Base-by-base conservation (phyloP, 1,284 basidiomycete species). In the Trichosporon coremiiforme region DNA sequence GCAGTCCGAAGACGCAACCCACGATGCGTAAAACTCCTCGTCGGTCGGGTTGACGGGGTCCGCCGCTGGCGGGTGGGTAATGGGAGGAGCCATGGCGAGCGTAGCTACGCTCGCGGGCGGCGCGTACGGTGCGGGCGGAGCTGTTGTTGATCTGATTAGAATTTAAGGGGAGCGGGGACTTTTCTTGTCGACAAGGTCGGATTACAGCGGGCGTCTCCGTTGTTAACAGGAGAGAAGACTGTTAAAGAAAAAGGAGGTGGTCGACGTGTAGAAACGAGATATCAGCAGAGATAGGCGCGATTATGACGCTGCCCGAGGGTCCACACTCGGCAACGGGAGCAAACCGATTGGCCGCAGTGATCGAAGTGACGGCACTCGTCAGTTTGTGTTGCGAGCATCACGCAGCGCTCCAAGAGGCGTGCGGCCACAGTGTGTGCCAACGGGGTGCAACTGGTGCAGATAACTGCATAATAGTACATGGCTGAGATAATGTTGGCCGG, bases 21-120 rank as follows among this genome's bases (percentile, higher is more conserved):
- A 84, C 71, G 92, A 94, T 22, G 93, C 94, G 82, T 94, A 95
- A 83, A 90, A 93, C 80, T 95, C 93, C 83, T 94, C 93, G 74
- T 92, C 91, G 78, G 91, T 89, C 12, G 81, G 81, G 50, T 77
- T 76, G 36, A 76, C 69, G 4, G 75, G 67, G 68, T 79, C 80
- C 13, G 71, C 74, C 35, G 70, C 68, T 2, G 80, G 77, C 13
- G 76, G 78, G 12, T 70, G 31, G 2, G 75, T 71, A 50, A 77
- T 76, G 13, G 75, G 74, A 4, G 33, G 35, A 10, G 62, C 66
- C 72, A 73, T 73, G 36, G n/a, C 45, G 60, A 50, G 45, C 20
- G 64, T 47, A n/a, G 57, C 10, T 8, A 62, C 57, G 57, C 57
- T 62, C 31, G 38, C 38, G 36, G 38, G 60, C 36, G 20, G 66